Percentiles rank a stretch among this genome's conserved stretches.
Evolutionary conservation across 2,329 filamentous ascomycete genomes (phyloP).

Genomic region (Aureobasidium sp.): DNA sequence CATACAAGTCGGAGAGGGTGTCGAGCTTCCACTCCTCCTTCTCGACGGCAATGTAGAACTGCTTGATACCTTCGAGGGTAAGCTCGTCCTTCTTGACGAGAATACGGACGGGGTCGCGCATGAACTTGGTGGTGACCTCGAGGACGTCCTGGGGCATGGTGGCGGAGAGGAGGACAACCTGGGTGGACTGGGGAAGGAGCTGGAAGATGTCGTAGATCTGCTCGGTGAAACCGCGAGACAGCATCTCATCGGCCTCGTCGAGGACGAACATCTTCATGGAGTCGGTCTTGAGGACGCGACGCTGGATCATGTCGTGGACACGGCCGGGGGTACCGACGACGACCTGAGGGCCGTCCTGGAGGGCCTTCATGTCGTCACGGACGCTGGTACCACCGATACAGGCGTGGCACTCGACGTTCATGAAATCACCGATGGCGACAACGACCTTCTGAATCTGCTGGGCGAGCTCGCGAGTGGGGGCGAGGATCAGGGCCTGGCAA

Average conservation of each 20-base stretch:
- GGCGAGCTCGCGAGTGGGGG: slow-evolving; percentile 94
- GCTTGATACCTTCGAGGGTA: slow-evolving; percentile 99
- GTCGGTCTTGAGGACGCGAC: slow-evolving; percentile 92
- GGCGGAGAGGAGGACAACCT: slow-evolving; percentile 95
- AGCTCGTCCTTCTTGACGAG: slow-evolving; percentile 99
- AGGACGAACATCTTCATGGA: slow-evolving; percentile 99
- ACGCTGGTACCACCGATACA: slow-evolving; percentile 98
- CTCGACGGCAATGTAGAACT: slow-evolving; percentile 99
- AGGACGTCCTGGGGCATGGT: slow-evolving; percentile 99
- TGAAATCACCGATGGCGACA: slow-evolving; percentile 97
- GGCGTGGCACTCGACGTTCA: slow-evolving; percentile 98
- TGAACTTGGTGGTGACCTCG: slow-evolving; percentile 99
- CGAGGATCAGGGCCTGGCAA: slow-evolving; percentile 94
- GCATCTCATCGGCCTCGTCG: slow-evolving; percentile 98
- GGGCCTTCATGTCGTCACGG: slow-evolving; percentile 96
- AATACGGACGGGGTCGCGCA: slow-evolving; percentile 98
- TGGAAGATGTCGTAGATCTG: slow-evolving; percentile 99
- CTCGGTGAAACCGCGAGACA: slow-evolving; percentile 98
- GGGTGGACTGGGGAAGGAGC: slow-evolving; percentile 92
- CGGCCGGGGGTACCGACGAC: slow-evolving; percentile 96
- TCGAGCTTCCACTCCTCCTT: slow-evolving; percentile 99
- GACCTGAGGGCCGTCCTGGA: slow-evolving; percentile 91
- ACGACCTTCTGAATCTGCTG: slow-evolving; percentile 99
- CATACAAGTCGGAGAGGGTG: slow-evolving; percentile 96
- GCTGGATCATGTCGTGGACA: slow-evolving; percentile 99